Base-by-base conservation (phyloP, 1,284 basidiomycete genomes). In the Cystobasidium slooffiae region DNA sequence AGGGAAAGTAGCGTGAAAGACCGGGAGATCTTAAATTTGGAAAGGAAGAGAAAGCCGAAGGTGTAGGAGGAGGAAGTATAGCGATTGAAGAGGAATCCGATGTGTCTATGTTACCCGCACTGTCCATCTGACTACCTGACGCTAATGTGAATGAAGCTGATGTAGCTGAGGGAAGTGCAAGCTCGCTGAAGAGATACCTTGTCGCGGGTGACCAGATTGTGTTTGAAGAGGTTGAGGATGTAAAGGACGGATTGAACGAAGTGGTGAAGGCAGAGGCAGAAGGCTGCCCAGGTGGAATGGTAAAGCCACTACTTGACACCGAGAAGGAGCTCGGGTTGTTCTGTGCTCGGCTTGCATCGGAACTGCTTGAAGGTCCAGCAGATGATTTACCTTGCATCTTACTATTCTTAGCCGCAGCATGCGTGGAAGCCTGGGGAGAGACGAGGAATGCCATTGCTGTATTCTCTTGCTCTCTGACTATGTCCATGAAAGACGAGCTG, bases 21-120 rank as follows among this genome's bases (percentile, higher is more conserved):
- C 56, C 61, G 24, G 61, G 61, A 63, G 61, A 63, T 49, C 44
- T 63, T 37, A 63, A 49, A 49, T 63, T 49, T 24, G 61, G 61
- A 41, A 63, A 63, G 7, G 61, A 63, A 18, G 61, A 72, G 49
- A 55, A 61, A n/a, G 46, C 59, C 58, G 59, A 72, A 72, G 44
- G 69, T 43, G 69, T 63, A 37, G 49, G 59, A 41, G 49, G 69
- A 3, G 46, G 69, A 37, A 64, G 20, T 59, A 59, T 44, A 6
- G 49, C 31, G 6, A 43, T 9, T 41, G 14, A 31, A 31, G 31
- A 31, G 31, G 31, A 31, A 1, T 31, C 31, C 5, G 31, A 31
- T 5, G 31, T 5, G 31, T 31, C 31, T 31, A 1, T 5, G 1
- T 31, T 31, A 31, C 5, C 31, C 1, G 31, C 31, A 31, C 31